phyloP scores from a whole-genome alignment of 2,329 filamentous ascomycete genomes.

The Aspergillus eucalypticola region DNA sequence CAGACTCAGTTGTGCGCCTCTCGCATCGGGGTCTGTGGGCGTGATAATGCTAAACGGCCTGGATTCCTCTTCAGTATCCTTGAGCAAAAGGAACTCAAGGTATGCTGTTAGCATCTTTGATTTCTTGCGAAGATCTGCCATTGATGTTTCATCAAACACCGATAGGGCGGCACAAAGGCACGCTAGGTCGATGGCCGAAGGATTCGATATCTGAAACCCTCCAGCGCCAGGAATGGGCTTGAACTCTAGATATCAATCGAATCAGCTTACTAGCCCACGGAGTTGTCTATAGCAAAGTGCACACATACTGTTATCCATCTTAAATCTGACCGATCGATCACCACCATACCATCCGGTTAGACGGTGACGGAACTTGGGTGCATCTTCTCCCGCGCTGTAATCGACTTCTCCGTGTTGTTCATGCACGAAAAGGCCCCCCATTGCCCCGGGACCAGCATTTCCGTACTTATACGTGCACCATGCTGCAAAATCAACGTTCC shows the following conservation, averaged over 20 bases:
- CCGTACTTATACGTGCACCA: conserved; percentile 97
- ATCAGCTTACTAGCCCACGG: conserved; percentile 12
- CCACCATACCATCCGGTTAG: conserved; percentile 83
- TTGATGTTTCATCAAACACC: conserved; percentile 71
- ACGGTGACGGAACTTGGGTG: conserved; percentile 61
- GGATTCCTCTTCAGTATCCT: conserved; percentile 35
- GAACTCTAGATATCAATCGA: conserved; percentile 53
- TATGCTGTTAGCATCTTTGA: conserved; percentile 73
- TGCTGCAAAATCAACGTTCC: conserved; percentile 84
- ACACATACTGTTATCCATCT: conserved; percentile 67
- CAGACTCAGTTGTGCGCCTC: conserved; percentile 77
- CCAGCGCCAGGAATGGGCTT: conserved; percentile 73
- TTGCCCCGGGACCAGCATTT: conserved; percentile 78
- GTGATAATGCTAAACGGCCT: conserved; percentile 65
- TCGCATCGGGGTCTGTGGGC: conserved; percentile 63
- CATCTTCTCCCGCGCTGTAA: conserved; percentile 42
- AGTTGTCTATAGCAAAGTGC: not conserved
- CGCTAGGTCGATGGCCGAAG: conserved; percentile 73
- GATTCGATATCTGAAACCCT: conserved; percentile 80
- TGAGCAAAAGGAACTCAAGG: conserved; percentile 65
- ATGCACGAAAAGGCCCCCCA: conserved; percentile 78
- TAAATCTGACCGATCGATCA: conserved; percentile 71
- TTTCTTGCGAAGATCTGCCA: conserved; percentile 67
- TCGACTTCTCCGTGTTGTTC: conserved; percentile 61
- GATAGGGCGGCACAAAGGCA: conserved; percentile 69